These are phyloP conservation scores for Xanthoceras sorbifolium DNA, from an alignment of 345 rosid species.

Conservation along the genomic window DNA sequence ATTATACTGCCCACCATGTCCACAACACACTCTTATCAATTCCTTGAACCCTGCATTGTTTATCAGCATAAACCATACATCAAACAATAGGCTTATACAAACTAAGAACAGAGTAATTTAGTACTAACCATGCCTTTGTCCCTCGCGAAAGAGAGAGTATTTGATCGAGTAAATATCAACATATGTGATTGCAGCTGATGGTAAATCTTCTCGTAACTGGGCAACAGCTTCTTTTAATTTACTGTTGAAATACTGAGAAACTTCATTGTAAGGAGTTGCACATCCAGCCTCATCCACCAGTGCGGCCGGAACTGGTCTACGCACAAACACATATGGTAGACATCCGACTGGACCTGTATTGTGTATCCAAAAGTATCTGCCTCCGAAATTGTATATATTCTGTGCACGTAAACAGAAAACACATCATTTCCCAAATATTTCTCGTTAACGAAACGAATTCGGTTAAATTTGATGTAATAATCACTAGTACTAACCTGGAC, in stretches of 20 bases:
- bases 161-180: conserved; percentile 64
- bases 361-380: conserved; percentile 67
- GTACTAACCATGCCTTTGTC: conserved; percentile 11
- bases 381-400: conserved; percentile 50
- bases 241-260: conserved; percentile 57
- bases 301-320: conserved; percentile 43
- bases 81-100: not conserved
- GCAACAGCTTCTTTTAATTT: conserved; percentile 43
- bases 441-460: not conserved
- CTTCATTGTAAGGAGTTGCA: conserved; percentile 51
- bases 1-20: conserved; percentile 81
- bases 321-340: conserved; percentile 56
- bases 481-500: conserved; percentile 32
- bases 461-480: not conserved
- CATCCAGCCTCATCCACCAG: conserved; percentile 67
- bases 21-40: conserved; percentile 67
- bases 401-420: conserved; percentile 2
- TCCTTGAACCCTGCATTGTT: conserved; percentile 53
- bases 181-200: conserved; percentile 54
- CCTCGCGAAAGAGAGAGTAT: conserved; percentile 43
- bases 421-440: not conserved
- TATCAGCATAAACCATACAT: not conserved
- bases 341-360: conserved; percentile 77
- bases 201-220: conserved; percentile 44
- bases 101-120: not conserved